Evolutionary conservation across 371 early-diverging fungal species (phyloP).

Genomic region (Circinella umbellata): DNA sequence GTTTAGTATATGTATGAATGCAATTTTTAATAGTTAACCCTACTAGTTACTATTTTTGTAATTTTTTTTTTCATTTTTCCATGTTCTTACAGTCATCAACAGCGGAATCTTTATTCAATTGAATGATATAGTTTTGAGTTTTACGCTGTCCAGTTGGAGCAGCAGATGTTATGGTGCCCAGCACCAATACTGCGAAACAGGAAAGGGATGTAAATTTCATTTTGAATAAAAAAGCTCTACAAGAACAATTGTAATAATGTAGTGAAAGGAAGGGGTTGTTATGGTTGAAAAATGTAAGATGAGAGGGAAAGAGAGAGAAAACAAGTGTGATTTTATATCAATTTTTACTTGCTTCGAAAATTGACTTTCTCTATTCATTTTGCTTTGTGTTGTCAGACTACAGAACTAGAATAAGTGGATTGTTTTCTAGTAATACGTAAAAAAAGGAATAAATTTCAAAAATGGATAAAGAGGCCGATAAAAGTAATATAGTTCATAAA

Average conservation of each 20-base stretch:
- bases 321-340: neutral
- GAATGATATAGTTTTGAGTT: slow-evolving; percentile 37
- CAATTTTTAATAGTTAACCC: no score
- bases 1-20: no score
- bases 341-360: neutral
- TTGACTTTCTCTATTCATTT: neutral
- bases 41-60: no score
- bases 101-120: slow-evolving; percentile 27
- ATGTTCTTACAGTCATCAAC: slow-evolving; percentile 36
- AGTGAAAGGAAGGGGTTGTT: neutral
- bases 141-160: no score
- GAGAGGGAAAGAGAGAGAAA: slow-evolving; percentile 4
- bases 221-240: no score
- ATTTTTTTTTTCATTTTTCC: neutral
- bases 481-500: no score
- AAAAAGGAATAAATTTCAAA: no score
- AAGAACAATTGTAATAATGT: neutral
- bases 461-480: no score
- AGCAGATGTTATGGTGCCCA: slow-evolving; percentile 10
- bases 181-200: slow-evolving; percentile 3
- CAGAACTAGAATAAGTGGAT: slow-evolving; percentile 4
- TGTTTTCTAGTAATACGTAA: no score
- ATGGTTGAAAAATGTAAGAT: neutral
- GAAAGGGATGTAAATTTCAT: slow-evolving; percentile 11
- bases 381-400: slow-evolving; percentile 13